Percentiles rank a stretch among this genome's conserved stretches.
phyloP scores from a whole-genome alignment of 2,329 filamentous ascomycete genomes.

The Fusarium sulawesiense region DNA sequence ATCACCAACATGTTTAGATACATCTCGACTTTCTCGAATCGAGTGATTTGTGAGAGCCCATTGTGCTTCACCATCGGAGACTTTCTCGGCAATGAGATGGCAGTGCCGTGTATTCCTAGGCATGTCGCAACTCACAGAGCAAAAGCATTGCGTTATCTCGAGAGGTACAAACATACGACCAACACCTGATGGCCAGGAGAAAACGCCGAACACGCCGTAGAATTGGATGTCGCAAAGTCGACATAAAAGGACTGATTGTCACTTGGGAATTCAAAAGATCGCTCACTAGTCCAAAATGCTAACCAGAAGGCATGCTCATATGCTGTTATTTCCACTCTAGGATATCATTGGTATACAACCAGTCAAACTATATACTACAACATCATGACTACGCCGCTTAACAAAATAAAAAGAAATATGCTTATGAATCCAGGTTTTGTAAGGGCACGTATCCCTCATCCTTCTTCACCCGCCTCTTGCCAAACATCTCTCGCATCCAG shows the following conservation, averaged over 20 bases:
- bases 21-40: neutral
- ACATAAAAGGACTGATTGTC: neutral
- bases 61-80: neutral
- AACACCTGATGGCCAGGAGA: conserved; percentile 37
- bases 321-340: conserved; percentile 19
- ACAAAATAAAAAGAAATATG: conserved; percentile 15
- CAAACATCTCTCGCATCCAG: conserved; percentile 56
- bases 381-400: conserved; percentile 24
- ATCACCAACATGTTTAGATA: neutral
- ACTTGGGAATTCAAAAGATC: neutral
- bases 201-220: conserved; percentile 15
- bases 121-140: neutral
- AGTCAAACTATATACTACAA: conserved; percentile 9
- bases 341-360: conserved; percentile 22
- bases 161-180: conserved; percentile 28
- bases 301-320: neutral
- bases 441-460: conserved; percentile 71
- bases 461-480: conserved; percentile 53
- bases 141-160: neutral
- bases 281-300: neutral
- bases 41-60: neutral
- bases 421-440: conserved; percentile 59
- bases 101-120: neutral
- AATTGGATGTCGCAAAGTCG: conserved; percentile 1
- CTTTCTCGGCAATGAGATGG: neutral